Conservation (phyloP, 2,329 filamentous ascomycete genomes). For the Clarireedia sp. region DNA sequence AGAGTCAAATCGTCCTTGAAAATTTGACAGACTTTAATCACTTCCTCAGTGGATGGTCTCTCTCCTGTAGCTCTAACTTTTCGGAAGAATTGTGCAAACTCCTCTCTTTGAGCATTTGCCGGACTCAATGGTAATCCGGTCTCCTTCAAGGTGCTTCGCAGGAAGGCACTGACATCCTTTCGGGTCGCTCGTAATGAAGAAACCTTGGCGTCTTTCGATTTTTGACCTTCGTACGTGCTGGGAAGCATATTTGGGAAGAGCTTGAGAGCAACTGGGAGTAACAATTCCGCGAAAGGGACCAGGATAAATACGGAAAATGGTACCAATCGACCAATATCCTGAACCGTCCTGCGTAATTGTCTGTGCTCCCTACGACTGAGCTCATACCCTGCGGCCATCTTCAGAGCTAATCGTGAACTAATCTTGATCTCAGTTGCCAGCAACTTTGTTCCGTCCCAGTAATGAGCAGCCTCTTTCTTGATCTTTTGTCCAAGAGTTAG, state of each 20-base stretch:
- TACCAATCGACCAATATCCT: conserved; percentile 84
- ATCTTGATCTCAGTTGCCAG: conserved; percentile 88
- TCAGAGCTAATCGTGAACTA: conserved; percentile 81
- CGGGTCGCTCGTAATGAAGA: conserved; percentile 72
- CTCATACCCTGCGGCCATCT: conserved; percentile 98
- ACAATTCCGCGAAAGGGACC: conserved; percentile 88
- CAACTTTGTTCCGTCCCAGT: conserved; percentile 98
- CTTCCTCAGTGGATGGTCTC: conserved; percentile 76
- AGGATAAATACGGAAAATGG: conserved; percentile 97
- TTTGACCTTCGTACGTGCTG: conserved; percentile 91
- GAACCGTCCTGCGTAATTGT: conserved; percentile 86
- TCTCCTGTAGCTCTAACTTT: conserved; percentile 91
- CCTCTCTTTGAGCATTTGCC: conserved; percentile 79
- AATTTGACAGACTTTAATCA: conserved; percentile 98
- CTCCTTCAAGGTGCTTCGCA: conserved; percentile 82
- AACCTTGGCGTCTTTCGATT: conserved; percentile 83
- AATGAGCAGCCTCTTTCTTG: conserved; percentile 88
- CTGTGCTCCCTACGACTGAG: conserved; percentile 87
- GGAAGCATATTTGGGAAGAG: conserved; percentile 96
- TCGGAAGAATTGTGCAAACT: conserved; percentile 94
- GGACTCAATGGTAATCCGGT: conserved; percentile 84
- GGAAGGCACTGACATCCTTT: conserved; percentile 87
- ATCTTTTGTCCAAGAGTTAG: conserved; percentile 85
- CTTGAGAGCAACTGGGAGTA: conserved; percentile 84
- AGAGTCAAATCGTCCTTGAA: conserved; percentile 97